A percentile compares a stretch with the other conserved stretches of the same genome.
These are phyloP conservation scores for Byssochlamys sp. DNA, from an alignment of 2,329 filamentous ascomycete species.

Conservation along the genomic window DNA sequence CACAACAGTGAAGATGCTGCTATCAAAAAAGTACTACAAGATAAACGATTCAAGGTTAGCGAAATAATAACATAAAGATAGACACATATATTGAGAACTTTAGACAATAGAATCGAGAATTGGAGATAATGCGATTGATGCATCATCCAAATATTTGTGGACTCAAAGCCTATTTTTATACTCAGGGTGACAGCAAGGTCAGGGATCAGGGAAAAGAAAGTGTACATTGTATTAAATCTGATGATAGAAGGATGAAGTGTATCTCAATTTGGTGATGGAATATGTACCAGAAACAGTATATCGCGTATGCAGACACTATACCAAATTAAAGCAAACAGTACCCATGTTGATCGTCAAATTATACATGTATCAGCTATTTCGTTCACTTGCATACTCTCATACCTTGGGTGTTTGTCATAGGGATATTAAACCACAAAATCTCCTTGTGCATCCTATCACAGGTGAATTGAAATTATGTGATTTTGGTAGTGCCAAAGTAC, in stretches of 20 bases:
- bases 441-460: constrained; percentile 80
- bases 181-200: constrained; percentile 85
- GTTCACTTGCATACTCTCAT: constrained; percentile 95
- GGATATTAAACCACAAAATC: constrained; percentile 98
- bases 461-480: constrained; percentile 95
- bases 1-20: constrained; percentile 94
- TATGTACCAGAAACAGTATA: constrained; percentile 98
- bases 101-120: constrained; percentile 72
- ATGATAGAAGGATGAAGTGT: constrained; percentile 89
- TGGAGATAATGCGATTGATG: constrained; percentile 99
- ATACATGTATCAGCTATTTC: constrained; percentile 98
- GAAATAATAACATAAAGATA: neutral
- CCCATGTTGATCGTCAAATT: constrained; percentile 97
- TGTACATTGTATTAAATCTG: no score
- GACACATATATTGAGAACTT: neutral
- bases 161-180: constrained; percentile 98
- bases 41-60: constrained; percentile 96
- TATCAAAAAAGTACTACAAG: constrained; percentile 96
- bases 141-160: constrained; percentile 98
- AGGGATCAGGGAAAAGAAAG: constrained; percentile 3
- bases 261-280: constrained; percentile 94
- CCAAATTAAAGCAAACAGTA: constrained; percentile 99
- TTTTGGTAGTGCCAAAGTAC: constrained; percentile 96
- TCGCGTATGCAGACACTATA: constrained; percentile 94
- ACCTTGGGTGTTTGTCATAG: constrained; percentile 98